Percentiles rank a stretch among this genome's conserved stretches.
phyloP scores from a whole-genome alignment of 192 early-diverging fungal species.

The Entomortierella parvispora region DNA sequence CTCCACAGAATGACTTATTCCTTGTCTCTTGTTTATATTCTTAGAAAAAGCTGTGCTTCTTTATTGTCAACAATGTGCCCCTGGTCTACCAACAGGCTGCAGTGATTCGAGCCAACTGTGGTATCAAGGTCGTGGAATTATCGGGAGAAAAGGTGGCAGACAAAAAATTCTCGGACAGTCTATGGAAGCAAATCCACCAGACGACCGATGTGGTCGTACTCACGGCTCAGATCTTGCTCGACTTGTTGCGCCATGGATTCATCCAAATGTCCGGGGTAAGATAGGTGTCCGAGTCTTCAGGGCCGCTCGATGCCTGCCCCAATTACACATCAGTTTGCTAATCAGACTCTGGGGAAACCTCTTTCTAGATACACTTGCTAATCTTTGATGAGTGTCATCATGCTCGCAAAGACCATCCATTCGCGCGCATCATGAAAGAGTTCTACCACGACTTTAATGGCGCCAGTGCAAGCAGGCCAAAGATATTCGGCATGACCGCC shows the following conservation, averaged over 20 bases:
- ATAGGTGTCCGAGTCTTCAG: neutral
- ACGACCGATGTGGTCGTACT: conserved; percentile 82
- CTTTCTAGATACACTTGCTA: conserved; percentile 75
- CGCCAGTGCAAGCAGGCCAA: conserved; percentile 66
- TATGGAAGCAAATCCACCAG: conserved; percentile 70
- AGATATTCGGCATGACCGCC: conserved; percentile 93
- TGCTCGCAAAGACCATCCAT: conserved; percentile 78
- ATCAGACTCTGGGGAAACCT: neutral
- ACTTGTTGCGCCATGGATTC: conserved; percentile 77
- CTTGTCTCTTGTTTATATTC: neutral
- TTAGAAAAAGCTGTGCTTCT: conserved; percentile 67
- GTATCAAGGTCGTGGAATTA: conserved; percentile 65
- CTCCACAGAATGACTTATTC: neutral
- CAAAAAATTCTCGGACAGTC: conserved; percentile 66
- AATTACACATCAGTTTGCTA: neutral
- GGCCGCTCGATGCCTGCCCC: neutral
- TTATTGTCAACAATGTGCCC: conserved; percentile 89
- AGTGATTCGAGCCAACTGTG: conserved; percentile 79
- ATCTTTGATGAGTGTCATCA: conserved; percentile 99
- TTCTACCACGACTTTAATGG: conserved; percentile 68
- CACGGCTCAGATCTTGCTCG: conserved; percentile 88
- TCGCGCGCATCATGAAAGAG: conserved; percentile 83
- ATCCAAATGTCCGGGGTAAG: conserved; percentile 68
- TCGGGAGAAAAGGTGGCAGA: conserved; percentile 72
- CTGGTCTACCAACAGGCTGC: conserved; percentile 87